A percentile compares a stretch with the other conserved stretches of the same genome.
Conservation (phyloP, 2,329 filamentous ascomycete genomes). For the Davidsoniella virescens region DNA sequence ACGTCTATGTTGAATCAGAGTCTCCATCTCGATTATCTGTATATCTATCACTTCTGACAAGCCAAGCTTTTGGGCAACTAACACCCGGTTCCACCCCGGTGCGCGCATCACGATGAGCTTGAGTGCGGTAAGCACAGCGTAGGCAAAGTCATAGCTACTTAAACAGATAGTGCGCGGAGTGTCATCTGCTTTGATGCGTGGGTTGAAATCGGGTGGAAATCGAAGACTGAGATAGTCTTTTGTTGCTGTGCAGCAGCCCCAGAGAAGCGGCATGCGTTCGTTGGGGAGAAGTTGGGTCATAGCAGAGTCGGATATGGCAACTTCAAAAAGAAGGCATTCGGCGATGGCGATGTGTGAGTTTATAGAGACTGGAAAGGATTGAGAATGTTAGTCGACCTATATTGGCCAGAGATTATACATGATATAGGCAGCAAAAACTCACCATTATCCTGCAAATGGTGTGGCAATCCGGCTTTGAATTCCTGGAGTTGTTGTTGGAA, state of each 20-base stretch:
- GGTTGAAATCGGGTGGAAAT: conserved; percentile 17
- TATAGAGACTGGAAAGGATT: conserved; percentile 21
- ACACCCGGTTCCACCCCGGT: conserved; percentile 29
- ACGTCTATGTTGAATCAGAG: conserved; percentile 14
- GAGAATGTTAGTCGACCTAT: neutral
- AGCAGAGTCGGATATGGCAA: conserved; percentile 25
- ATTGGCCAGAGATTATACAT: neutral
- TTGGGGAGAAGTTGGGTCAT: conserved; percentile 20
- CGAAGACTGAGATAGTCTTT: conserved; percentile 25
- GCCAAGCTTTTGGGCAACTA: conserved; percentile 23
- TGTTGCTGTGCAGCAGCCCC: conserved; percentile 26
- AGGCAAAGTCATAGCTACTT: conserved; percentile 31
- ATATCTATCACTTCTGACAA: conserved; percentile 19
- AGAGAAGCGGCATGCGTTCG: conserved; percentile 29
- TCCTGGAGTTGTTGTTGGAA: conserved; percentile 29
- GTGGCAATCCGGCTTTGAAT: conserved; percentile 23
- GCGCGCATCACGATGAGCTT: conserved; percentile 29
- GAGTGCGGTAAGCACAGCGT: conserved; percentile 28
- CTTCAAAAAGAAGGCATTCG: conserved; percentile 31
- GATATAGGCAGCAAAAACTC: conserved; percentile 10
- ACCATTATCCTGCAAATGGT: conserved; percentile 22
- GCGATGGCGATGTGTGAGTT: conserved; percentile 28
- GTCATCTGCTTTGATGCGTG: conserved; percentile 16
- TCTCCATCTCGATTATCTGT: conserved; percentile 20
- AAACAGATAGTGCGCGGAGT: conserved; percentile 27